Evolutionary conservation across 2,329 filamentous ascomycete species (phyloP), one percentile per base, ranked within the genome.

Genomic region (Blumeria graminis): DNA sequence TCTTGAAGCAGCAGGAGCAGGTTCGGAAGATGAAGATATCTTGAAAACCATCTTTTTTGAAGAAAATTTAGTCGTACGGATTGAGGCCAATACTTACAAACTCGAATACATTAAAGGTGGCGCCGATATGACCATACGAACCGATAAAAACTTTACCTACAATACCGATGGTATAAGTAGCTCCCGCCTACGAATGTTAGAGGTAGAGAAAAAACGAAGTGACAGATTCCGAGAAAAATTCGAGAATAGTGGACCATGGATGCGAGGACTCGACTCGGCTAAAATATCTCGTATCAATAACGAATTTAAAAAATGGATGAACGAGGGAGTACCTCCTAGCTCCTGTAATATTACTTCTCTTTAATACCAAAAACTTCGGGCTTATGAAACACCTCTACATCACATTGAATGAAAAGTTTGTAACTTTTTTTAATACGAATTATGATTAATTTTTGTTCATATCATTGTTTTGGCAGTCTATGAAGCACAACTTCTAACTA

Each of bases 11-110:
- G 70, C 75, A 57, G 77, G 84, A 57, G 73, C 75, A 39, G 76
- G 81, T 56, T 76, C 80, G 3, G 78, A 84, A 52, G 79, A 80
- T 38, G 77, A 80, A 50, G 76, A 76, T 48, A 77, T 78, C 53
- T 80, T 80, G 64, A 70, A 71, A 43, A 67, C 74, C 71, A 63
- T 84, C 6, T 72, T 76, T 5, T 81, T 78, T 62, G 71, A 78
- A 58, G 84, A 89, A 63, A 78, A 81, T 16, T 69, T 90, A 43
- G 76, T 79, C 10, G 76, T 87, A 45, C 80, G 82, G 59, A 84
- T 90, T 65, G 87, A 82, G 63, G 76, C 86, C 13, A 84, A 84
- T 67, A 85, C 79, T 56, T 87, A 83, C 65, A 84, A 86, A 69
- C 82, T 90, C 64, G 73, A 85, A n/a, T 89, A 84, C 71, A 80